Percentiles rank a stretch among this genome's conserved stretches.
Conservation (phyloP, 139 green algal genomes). For the Chlamydomonas sphaeroides region DNA sequence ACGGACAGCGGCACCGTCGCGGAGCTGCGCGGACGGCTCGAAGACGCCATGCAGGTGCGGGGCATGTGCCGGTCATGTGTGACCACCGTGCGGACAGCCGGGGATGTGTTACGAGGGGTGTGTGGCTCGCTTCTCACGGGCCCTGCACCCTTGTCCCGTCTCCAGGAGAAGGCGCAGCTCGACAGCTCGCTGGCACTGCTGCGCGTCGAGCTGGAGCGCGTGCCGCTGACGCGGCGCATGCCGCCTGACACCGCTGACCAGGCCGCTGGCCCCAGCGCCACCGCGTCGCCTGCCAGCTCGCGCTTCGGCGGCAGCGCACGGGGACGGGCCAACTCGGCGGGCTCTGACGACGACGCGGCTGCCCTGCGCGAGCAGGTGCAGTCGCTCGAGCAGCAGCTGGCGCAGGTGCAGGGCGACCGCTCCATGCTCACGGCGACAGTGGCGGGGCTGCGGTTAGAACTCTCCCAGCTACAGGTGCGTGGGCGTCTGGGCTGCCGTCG, state of each 20-base stretch:
- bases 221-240: neutral
- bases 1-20: neutral
- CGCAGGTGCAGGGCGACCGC: neutral
- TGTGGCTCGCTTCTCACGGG: too few species aligned
- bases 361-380: neutral
- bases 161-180: constrained; percentile 10
- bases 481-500: too few species aligned
- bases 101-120: too few species aligned
- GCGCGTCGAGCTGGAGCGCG: constrained; percentile 1
- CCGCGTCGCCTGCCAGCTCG: too few species aligned
- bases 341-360: neutral
- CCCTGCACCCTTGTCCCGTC: neutral
- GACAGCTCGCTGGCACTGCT: constrained; percentile 1
- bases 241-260: too few species aligned
- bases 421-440: neutral
- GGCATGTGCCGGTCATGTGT: too few species aligned
- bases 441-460: constrained; percentile 6
- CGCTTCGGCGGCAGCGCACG: too few species aligned
- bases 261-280: too few species aligned
- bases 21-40: neutral
- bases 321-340: too few species aligned
- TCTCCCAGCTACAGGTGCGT: constrained; percentile 15
- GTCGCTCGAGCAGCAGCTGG: constrained; percentile 1
- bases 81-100: too few species aligned
- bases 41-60: neutral